These are phyloP conservation scores for Aspergillus sp. DNA, from an alignment of 2,329 filamentous ascomycete species.

Conservation along the genomic window DNA sequence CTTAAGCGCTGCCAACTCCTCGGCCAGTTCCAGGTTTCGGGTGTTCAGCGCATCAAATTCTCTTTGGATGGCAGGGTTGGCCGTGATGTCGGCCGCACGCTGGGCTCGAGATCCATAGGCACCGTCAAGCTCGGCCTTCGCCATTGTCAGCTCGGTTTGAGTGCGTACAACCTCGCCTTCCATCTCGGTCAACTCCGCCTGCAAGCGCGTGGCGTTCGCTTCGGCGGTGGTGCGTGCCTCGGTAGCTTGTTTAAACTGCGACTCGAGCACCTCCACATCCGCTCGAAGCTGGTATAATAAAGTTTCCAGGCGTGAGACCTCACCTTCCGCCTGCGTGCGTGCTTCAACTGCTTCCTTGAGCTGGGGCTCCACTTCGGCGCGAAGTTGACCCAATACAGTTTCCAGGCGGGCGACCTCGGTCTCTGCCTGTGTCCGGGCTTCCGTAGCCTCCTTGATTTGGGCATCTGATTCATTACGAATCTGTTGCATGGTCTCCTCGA, in stretches of 20 bases:
- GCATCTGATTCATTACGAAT: constrained; percentile 26
- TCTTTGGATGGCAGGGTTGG: constrained; percentile 59
- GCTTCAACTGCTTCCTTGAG: constrained; percentile 25
- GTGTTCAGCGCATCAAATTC: constrained; percentile 60
- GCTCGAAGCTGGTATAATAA: constrained; percentile 36
- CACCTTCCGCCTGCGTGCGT: constrained; percentile 22
- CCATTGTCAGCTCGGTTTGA: constrained; percentile 83
- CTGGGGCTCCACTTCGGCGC: constrained; percentile 16
- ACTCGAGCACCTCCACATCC: constrained; percentile 37
- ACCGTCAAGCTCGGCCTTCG: constrained; percentile 85
- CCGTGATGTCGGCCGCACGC: constrained; percentile 66
- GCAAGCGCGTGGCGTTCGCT: constrained; percentile 43
- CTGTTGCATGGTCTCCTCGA: constrained; percentile 30
- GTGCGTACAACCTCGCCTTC: constrained; percentile 67
- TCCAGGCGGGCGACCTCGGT: constrained; percentile 22
- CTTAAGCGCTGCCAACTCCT: constrained; percentile 51
- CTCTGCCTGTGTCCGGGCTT: constrained; percentile 18
- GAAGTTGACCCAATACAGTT: constrained; percentile 32
- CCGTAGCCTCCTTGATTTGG: constrained; percentile 23
- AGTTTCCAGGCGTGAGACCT: constrained; percentile 24
- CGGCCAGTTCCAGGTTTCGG: constrained; percentile 49
- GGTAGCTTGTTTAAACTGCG: constrained; percentile 31
- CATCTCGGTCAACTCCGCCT: constrained; percentile 55
- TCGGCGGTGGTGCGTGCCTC: constrained; percentile 37
- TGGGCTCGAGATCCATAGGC: constrained; percentile 81